Conservation (phyloP, 495 filamentous ascomycete genomes). For the Neurospora sp. region DNA sequence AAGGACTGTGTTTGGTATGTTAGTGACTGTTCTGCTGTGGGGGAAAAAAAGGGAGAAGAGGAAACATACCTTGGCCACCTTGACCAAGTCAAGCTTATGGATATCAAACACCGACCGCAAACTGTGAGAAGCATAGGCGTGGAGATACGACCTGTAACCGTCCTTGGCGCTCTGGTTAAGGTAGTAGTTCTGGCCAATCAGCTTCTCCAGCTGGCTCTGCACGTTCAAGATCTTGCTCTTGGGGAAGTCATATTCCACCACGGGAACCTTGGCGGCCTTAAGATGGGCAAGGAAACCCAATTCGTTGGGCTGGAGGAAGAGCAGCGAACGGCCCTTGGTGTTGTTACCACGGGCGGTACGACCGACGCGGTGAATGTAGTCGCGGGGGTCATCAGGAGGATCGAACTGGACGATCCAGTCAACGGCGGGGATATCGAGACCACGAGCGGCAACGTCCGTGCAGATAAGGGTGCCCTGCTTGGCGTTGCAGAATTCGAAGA, state of each 20-base stretch:
- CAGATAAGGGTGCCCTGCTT: conserved; percentile 83
- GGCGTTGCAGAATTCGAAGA: conserved; percentile 98
- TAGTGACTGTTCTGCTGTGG: background rate
- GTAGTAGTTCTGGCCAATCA: conserved; percentile 93
- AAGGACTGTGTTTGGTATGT: conserved; percentile 45
- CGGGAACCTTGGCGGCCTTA: conserved; percentile 83
- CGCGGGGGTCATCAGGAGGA: conserved; percentile 79
- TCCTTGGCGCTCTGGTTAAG: conserved; percentile 74
- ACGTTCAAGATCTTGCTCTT: conserved; percentile 85
- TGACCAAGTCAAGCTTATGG: conserved; percentile 82
- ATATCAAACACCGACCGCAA: conserved; percentile 88
- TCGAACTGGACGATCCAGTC: conserved; percentile 97
- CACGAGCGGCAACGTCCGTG: conserved; percentile 91
- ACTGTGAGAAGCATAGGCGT: conserved; percentile 88
- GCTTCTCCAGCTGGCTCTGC: conserved; percentile 88
- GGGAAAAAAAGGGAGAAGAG: background rate
- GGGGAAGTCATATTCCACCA: conserved; percentile 94
- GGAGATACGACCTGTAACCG: conserved; percentile 71
- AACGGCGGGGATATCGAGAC: conserved; percentile 86
- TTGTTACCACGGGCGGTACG: conserved; percentile 83
- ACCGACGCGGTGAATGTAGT: conserved; percentile 96
- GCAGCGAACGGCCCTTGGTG: conserved; percentile 71
- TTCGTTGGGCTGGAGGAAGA: conserved; percentile 90
- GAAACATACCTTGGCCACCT: conserved; percentile 61
- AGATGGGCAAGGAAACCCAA: conserved; percentile 86